A percentile compares a stretch with the other conserved stretches of the same genome.
Evolutionary conservation across 306 rosid genomes (phyloP).

Genomic region (Fragaria nilgerrensis): DNA sequence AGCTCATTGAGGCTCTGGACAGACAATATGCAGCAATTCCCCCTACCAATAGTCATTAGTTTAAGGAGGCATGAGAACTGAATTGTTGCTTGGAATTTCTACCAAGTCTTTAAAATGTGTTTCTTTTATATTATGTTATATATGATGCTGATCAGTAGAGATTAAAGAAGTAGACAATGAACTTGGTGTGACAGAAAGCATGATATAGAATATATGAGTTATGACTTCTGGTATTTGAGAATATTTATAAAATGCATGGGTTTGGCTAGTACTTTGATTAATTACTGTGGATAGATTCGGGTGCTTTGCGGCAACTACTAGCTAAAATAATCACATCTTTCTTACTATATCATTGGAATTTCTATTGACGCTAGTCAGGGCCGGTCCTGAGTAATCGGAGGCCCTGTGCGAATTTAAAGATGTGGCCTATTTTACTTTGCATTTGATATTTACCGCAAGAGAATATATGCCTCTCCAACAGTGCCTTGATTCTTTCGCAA

Average conservation of each 20-base stretch:
- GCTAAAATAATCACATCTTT: not conserved
- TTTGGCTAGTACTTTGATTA: not conserved
- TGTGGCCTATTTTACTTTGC: no score
- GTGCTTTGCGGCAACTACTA: not conserved
- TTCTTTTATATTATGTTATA: not conserved
- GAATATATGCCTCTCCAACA: no score
- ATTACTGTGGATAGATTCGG: not conserved
- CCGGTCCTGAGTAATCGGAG: no score
- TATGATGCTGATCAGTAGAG: not conserved
- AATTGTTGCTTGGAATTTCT: not conserved
- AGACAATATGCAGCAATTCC: slow-evolving; percentile 22
- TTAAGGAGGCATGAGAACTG: not conserved
- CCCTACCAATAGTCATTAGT: not conserved
- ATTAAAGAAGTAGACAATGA: not conserved
- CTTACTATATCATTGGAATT: not conserved
- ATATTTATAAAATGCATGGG: not conserved
- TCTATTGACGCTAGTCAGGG: not conserved
- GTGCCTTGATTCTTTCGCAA: no score
- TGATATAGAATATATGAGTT: not conserved
- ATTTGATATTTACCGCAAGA: no score
- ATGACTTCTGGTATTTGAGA: not conserved
- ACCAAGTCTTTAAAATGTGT: not conserved
- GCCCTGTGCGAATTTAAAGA: no score
- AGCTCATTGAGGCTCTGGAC: slow-evolving; percentile 32
- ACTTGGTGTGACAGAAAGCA: slow-evolving; percentile 1